phyloP scores from a whole-genome alignment of 768 basidiomycete genomes.

The Leccinum longicurvipes region DNA sequence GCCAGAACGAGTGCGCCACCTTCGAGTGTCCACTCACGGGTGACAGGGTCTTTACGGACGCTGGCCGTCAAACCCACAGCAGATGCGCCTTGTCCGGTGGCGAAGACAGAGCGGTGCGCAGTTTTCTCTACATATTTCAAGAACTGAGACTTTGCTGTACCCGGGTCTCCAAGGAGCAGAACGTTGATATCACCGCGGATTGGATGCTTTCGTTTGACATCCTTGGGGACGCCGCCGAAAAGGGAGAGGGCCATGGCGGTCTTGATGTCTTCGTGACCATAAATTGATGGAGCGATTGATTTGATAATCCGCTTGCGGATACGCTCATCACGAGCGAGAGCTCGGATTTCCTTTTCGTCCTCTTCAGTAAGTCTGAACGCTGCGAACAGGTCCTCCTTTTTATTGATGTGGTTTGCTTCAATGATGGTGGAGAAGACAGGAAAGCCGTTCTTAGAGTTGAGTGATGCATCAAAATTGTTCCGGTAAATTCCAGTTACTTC shows the following conservation, averaged over 20 bases:
- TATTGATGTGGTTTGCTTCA: conserved; percentile 98
- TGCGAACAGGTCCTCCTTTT: conserved; percentile 99
- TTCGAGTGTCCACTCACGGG: conserved; percentile 97
- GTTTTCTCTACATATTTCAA: conserved; percentile 99
- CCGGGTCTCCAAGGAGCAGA: conserved; percentile 93
- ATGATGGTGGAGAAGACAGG: conserved; percentile 98
- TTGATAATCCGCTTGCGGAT: conserved; percentile 98
- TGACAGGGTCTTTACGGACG: conserved; percentile 97
- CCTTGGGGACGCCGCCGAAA: conserved; percentile 91
- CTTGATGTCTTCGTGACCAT: conserved; percentile 99
- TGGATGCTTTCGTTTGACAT: conserved; percentile 93
- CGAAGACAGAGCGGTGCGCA: conserved; percentile 94
- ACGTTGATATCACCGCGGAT: conserved; percentile 99
- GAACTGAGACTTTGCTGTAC: conserved; percentile 99
- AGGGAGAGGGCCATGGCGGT: conserved; percentile 93
- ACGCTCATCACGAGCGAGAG: conserved; percentile 84
- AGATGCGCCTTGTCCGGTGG: conserved; percentile 96
- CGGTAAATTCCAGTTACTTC: conserved; percentile 98
- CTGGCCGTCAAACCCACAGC: conserved; percentile 98
- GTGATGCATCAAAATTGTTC: conserved; percentile 97
- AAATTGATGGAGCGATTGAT: conserved; percentile 98
- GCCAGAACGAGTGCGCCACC: conserved; percentile 98
- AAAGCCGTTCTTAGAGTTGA: conserved; percentile 98
- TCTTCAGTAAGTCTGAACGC: conserved; percentile 97
- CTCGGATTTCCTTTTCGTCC: conserved; percentile 89